Conservation (phyloP, 1,284 basidiomycete species). For the Marasmius oreades region DNA sequence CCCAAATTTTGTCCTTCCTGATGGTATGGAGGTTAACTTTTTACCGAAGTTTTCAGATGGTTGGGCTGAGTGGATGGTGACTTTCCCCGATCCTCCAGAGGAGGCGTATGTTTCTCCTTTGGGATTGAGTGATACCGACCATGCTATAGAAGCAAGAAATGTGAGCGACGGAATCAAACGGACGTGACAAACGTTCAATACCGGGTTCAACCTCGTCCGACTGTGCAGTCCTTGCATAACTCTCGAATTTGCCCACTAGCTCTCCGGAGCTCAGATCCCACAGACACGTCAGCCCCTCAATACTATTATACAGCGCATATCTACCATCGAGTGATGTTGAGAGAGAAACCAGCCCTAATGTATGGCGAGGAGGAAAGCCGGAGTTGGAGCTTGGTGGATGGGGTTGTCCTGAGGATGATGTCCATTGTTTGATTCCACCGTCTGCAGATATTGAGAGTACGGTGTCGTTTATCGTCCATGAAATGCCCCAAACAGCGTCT, state of each 20-base stretch:
- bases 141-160: constrained; percentile 45
- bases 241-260: constrained; percentile 64
- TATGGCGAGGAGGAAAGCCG: constrained; percentile 55
- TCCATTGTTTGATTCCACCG: constrained; percentile 70
- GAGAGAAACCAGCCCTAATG: constrained; percentile 71
- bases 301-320: constrained; percentile 68
- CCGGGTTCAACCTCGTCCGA: constrained; percentile 63
- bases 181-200: constrained; percentile 35
- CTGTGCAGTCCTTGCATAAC: constrained; percentile 50
- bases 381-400: constrained; percentile 45
- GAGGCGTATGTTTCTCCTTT: constrained; percentile 71
- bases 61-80: constrained; percentile 63
- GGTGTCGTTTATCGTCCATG: constrained; percentile 69
- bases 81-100: constrained; percentile 71
- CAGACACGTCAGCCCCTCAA: constrained; percentile 76
- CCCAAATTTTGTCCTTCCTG: constrained; percentile 77
- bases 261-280: constrained; percentile 65
- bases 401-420: constrained; percentile 60
- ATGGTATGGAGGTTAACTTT: constrained; percentile 51
- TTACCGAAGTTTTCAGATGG: constrained; percentile 58
- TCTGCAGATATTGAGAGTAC: constrained; percentile 73
- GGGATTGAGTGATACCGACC: constrained; percentile 79
- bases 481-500: constrained; percentile 78
- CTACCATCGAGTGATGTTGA: constrained; percentile 63
- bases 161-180: constrained; percentile 14